Evolutionary conservation across 2,329 filamentous ascomycete species (phyloP), one percentile per base, ranked within the genome.

Genomic region (Epichloe sp.): DNA sequence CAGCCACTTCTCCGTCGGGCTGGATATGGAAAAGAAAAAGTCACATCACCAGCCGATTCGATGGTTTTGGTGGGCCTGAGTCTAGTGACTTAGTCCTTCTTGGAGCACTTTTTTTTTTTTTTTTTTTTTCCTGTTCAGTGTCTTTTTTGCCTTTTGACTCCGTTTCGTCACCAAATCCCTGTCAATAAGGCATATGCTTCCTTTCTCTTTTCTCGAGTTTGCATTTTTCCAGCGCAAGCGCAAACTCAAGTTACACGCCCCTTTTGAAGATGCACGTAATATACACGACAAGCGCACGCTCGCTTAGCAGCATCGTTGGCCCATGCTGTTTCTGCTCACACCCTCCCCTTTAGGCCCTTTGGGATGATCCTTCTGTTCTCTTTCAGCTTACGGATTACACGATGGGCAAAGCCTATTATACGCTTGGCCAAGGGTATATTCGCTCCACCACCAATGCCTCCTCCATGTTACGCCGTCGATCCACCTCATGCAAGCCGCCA

Each of bases 141-240:
- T 12, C n/a, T 36, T 5, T 15, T 38, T 3, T 15, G 36, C 17
- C 14, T 35, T 15, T 26, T 47, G n/a, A 35, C 47, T 34, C 6
- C 12, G 38, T 46, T 11, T 42, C 44, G 46, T 41, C 34, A 31
- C 31, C 35, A 17, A 50, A 48, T 47, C 47, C 44, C 21, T 31
- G 47, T 37, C 52, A 47, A 19, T 31, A 19, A 26, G 6, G 68
- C 68, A 70, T 65, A 66, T 69, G 67, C 67, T 68, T 55, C 58
- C 53, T 50, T 56, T 62, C 61, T 50, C 40, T 54, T 50, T 51
- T 21, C 21, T 45, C 4, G 11, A 41, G 37, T 23, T 21, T 44
- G 40, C 43, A 3, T 46, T 54, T 31, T 52, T 48, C 50, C 52
- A 44, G 51, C 41, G 37, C 49, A 52, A 44, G 51, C 41, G 31